phyloP scores from a whole-genome alignment of 148 eudicot species.

The Rhododendron mucronatum region DNA sequence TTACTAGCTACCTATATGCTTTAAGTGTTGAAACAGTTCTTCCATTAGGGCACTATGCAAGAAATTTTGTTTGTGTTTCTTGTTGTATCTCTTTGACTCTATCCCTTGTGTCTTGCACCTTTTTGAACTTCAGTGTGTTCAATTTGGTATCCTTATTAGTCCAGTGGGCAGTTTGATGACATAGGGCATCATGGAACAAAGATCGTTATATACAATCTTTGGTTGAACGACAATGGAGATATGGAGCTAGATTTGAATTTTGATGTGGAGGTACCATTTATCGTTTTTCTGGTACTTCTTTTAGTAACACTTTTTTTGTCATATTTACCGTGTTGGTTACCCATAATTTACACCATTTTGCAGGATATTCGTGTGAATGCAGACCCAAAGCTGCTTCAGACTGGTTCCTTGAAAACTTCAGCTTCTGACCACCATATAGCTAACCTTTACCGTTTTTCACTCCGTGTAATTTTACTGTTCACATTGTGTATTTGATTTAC shows the following conservation, averaged over 20 bases:
- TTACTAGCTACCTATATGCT: neutral
- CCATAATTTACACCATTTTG: neutral
- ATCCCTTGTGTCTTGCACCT: neutral
- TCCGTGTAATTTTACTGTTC: slow-evolving; percentile 37
- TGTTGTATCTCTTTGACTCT: neutral
- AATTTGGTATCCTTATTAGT: slow-evolving; percentile 17
- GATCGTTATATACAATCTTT: slow-evolving; percentile 53
- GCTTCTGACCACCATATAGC: slow-evolving; percentile 48
- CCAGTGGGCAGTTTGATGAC: slow-evolving; percentile 51
- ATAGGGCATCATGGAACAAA: slow-evolving; percentile 63
- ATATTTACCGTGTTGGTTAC: neutral
- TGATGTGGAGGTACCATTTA: slow-evolving; percentile 43
- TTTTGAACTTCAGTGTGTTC: neutral
- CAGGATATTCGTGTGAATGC: slow-evolving; percentile 54
- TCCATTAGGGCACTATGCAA: neutral
- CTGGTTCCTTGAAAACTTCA: slow-evolving; percentile 3
- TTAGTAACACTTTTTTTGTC: neutral
- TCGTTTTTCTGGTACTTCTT: slow-evolving; percentile 6
- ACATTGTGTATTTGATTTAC: neutral
- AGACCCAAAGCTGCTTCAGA: slow-evolving; percentile 15
- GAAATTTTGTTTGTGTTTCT: neutral
- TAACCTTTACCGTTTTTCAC: slow-evolving; percentile 42
- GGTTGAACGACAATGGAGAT: slow-evolving; percentile 46
- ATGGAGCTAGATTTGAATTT: slow-evolving; percentile 58
- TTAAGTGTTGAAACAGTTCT: neutral